phyloP scores from a whole-genome alignment of 2,329 filamentous ascomycete species.

The Tolypocladium sp. region DNA sequence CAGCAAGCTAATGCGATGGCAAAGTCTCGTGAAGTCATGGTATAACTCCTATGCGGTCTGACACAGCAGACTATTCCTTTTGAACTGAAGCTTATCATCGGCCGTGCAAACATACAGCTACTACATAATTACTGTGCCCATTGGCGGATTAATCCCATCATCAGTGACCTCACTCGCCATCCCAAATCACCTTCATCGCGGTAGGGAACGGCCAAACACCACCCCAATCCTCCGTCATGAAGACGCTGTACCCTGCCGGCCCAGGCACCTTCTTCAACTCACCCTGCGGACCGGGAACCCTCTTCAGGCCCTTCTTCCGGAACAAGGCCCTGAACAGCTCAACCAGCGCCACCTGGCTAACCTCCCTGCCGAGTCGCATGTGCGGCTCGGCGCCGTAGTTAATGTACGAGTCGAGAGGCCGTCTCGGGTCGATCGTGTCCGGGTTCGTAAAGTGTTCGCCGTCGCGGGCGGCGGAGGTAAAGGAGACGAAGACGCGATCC shows the following conservation, averaged over 20 bases:
- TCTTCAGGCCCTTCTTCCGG: conserved; percentile 47
- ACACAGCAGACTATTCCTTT: background rate
- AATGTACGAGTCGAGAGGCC: conserved; percentile 56
- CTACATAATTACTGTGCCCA: background rate
- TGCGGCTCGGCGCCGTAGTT: conserved; percentile 56
- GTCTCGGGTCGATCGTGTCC: conserved; percentile 49
- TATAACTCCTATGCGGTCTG: background rate
- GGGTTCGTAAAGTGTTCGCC: conserved; percentile 52
- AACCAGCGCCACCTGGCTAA: conserved; percentile 52
- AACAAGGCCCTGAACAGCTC: conserved; percentile 62
- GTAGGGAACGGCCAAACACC: conserved; percentile 35
- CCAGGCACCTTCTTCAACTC: conserved; percentile 55
- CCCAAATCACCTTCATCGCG: conserved; percentile 46
- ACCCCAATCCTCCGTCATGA: conserved; percentile 59
- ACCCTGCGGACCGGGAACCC: conserved; percentile 55
- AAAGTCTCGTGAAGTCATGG: background rate
- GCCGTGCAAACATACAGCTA: background rate
- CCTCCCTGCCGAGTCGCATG: conserved; percentile 50
- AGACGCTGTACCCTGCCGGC: conserved; percentile 46
- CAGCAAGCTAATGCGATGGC: no score
- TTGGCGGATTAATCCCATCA: background rate
- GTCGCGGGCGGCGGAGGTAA: conserved; percentile 48
- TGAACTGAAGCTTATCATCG: no score
- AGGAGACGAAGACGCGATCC: conserved; percentile 55
- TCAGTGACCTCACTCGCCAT: conserved; percentile 8